Conservation (phyloP, 495 filamentous ascomycete genomes). For the Aspergillus kassunensis region DNA sequence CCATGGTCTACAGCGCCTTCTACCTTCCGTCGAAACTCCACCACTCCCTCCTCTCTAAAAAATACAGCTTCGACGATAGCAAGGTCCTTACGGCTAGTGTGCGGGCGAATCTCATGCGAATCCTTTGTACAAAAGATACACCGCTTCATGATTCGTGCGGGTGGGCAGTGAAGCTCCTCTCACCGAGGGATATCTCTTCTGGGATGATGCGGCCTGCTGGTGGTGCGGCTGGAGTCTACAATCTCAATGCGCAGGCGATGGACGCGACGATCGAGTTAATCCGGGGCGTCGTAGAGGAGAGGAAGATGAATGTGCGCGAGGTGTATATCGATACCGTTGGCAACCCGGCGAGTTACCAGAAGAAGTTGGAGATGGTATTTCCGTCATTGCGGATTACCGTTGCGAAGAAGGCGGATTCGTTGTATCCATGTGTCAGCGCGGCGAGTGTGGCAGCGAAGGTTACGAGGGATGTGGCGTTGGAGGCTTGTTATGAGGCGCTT, state of each 20-base stretch:
- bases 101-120: slow-evolving; percentile 70
- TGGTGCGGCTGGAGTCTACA: slow-evolving; percentile 56
- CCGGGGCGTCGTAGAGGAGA: slow-evolving; percentile 60
- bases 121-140: slow-evolving; percentile 61
- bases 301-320: slow-evolving; percentile 74
- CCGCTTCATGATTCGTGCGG: slow-evolving; percentile 69
- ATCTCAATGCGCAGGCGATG: slow-evolving; percentile 96
- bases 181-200: slow-evolving; percentile 76
- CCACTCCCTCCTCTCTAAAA: slow-evolving; percentile 63
- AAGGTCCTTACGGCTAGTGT: slow-evolving; percentile 75
- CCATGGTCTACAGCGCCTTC: slow-evolving; percentile 94
- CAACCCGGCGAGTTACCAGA: slow-evolving; percentile 74
- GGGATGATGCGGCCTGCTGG: slow-evolving; percentile 66
- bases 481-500: slow-evolving; percentile 61
- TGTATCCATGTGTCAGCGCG: slow-evolving; percentile 91
- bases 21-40: slow-evolving; percentile 71
- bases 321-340: slow-evolving; percentile 97
- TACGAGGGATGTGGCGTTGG: slow-evolving; percentile 83
- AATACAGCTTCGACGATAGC: slow-evolving; percentile 87
- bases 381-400: slow-evolving; percentile 79
- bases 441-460: slow-evolving; percentile 95
- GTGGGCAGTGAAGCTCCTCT: slow-evolving; percentile 77
- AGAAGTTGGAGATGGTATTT: slow-evolving; percentile 77
- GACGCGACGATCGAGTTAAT: slow-evolving; percentile 91
- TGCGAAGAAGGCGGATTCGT: slow-evolving; percentile 89